These are phyloP conservation scores for Coemansia sp. DNA, from an alignment of 192 early-diverging fungal genomes.

Conservation along the genomic window DNA sequence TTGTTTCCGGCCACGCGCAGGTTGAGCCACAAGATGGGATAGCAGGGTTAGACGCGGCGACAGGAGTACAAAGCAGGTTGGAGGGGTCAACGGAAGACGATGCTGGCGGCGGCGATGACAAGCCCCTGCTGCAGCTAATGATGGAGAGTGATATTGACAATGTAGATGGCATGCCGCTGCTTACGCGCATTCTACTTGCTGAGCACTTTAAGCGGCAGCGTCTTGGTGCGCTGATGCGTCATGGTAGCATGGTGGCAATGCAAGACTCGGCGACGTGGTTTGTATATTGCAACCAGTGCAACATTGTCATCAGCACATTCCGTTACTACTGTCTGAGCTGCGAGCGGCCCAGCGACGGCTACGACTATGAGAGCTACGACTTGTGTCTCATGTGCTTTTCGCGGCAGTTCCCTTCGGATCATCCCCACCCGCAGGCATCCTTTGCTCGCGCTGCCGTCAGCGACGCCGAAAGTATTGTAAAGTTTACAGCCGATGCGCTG, in stretches of 20 bases:
- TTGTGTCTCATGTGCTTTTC: conserved; percentile 73
- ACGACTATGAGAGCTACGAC: conserved; percentile 70
- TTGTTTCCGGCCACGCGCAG: neutral
- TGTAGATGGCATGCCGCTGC: conserved; percentile 34
- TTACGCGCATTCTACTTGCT: conserved; percentile 25
- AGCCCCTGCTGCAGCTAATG: conserved; percentile 40
- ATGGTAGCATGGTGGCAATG: neutral
- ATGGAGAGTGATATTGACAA: conserved; percentile 16
- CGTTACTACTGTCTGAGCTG: conserved; percentile 84
- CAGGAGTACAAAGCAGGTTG: neutral
- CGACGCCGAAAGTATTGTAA: conserved; percentile 36
- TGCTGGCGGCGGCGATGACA: conserved; percentile 14
- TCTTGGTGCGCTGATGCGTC: conserved; percentile 6
- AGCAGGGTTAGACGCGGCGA: neutral
- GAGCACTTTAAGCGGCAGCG: conserved; percentile 15
- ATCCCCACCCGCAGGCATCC: conserved; percentile 73
- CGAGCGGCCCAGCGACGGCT: conserved; percentile 65
- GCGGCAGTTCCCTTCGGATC: conserved; percentile 64
- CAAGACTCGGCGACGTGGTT: conserved; percentile 59
- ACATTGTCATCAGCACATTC: conserved; percentile 74
- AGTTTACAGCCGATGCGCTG: conserved; percentile 28
- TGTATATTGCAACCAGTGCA: conserved; percentile 78
- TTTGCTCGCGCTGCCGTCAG: conserved; percentile 65
- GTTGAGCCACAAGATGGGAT: neutral
- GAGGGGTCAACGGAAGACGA: neutral